Percentiles rank a stretch among this genome's conserved stretches.
Conservation (phyloP, 2,329 filamentous ascomycete species). For the Metarhizium rileyi region DNA sequence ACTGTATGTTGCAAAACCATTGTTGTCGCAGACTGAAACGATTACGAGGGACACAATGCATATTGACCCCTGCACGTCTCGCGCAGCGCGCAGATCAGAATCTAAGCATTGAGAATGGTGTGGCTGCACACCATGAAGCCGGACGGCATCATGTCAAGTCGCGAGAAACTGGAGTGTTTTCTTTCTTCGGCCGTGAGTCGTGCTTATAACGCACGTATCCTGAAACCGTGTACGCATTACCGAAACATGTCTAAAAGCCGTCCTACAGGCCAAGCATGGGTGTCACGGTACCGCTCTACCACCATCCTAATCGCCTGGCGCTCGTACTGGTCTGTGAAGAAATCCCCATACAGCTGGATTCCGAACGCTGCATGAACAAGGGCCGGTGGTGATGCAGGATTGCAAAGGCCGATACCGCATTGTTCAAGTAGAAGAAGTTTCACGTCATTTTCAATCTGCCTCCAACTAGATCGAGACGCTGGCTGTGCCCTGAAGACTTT, state of each 20-base stretch:
- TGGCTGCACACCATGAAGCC: too few relatives aligned
- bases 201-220: not conserved
- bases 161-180: too few relatives aligned
- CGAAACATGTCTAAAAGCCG: constrained; percentile 27
- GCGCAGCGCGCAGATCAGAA: too few relatives aligned
- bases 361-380: constrained; percentile 29
- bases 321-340: constrained; percentile 30
- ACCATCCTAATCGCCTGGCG: constrained; percentile 26
- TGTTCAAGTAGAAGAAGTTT: constrained; percentile 27
- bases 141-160: too few relatives aligned
- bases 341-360: constrained; percentile 32
- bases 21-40: too few relatives aligned
- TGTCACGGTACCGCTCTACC: constrained; percentile 34
- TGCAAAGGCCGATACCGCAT: constrained; percentile 30
- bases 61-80: too few relatives aligned
- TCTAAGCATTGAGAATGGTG: too few relatives aligned
- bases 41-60: too few relatives aligned
- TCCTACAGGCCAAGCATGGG: constrained; percentile 29
- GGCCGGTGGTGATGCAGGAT: constrained; percentile 26
- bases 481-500: constrained; percentile 4
- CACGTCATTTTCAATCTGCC: constrained; percentile 28
- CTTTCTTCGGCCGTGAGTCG: too few relatives aligned
- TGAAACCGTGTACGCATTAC: not conserved
- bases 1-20: too few relatives aligned
- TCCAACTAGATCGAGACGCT: constrained; percentile 21